A percentile compares a stretch with the other conserved stretches of the same genome.
phyloP scores from a whole-genome alignment of 2,329 filamentous ascomycete species.

The Juglanconis juglandina region DNA sequence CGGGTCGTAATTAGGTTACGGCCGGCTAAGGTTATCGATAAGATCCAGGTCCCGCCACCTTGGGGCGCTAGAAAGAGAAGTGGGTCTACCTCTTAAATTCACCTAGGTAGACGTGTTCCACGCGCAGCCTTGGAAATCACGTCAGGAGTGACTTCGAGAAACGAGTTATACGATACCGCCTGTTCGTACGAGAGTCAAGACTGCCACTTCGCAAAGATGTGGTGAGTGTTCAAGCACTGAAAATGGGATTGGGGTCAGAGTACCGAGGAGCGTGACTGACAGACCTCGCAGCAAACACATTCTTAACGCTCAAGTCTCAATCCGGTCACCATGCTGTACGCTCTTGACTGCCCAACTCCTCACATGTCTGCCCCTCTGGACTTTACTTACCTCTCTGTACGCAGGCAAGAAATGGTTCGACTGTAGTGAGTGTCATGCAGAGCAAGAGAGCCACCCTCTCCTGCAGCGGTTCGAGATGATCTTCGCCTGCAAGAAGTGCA shows the following conservation, averaged over 20 bases:
- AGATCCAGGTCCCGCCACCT: background rate
- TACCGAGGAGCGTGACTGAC: background rate
- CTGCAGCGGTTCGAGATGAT: conserved; percentile 79
- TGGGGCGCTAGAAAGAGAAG: background rate
- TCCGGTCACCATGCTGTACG: conserved; percentile 93
- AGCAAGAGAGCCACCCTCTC: conserved; percentile 74
- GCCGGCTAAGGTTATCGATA: conserved; percentile 5
- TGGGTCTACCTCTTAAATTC: conserved; percentile 9
- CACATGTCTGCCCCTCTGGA: background rate
- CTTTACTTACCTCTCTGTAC: background rate
- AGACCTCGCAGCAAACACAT: conserved; percentile 76
- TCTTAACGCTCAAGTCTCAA: conserved; percentile 94
- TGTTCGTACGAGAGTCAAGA: background rate
- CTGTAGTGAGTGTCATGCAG: conserved; percentile 89
- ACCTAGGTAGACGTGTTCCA: conserved; percentile 10
- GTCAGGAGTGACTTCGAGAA: background rate
- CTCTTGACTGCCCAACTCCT: conserved; percentile 15
- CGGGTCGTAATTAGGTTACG: background rate
- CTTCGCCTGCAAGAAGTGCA: conserved; percentile 98
- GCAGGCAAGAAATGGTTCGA: conserved; percentile 96
- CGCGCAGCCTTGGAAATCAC: conserved; percentile 15
- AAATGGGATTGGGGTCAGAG: too few species aligned
- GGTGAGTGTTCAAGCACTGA: background rate
- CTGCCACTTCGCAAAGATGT: conserved; percentile 14
- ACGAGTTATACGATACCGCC: background rate